These are phyloP conservation scores for Aspergillus sclerotiicarbonarius DNA, from an alignment of 495 filamentous ascomycete genomes.

Conservation along the genomic window DNA sequence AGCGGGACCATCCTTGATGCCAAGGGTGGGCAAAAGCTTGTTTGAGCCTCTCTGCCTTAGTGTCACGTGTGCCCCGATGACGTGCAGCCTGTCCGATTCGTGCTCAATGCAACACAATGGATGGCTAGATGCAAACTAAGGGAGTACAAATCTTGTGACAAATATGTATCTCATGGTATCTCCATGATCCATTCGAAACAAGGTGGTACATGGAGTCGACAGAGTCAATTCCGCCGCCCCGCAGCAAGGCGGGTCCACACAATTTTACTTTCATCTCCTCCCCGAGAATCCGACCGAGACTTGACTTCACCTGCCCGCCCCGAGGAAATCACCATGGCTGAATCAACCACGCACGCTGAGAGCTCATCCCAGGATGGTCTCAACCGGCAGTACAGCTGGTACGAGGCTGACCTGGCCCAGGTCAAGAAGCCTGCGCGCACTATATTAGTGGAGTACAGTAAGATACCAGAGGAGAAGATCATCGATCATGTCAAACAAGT, in stretches of 20 bases:
- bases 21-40: not conserved
- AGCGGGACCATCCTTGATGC: not conserved
- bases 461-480: conserved; percentile 42
- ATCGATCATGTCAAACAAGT: conserved; percentile 46
- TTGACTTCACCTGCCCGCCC: not conserved
- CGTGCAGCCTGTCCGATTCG: not conserved
- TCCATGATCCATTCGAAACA: not conserved
- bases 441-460: conserved; percentile 47
- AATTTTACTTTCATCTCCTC: not conserved
- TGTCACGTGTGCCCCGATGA: too few relatives aligned
- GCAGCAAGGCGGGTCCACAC: not conserved
- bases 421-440: conserved; percentile 25
- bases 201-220: not conserved
- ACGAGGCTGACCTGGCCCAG: conserved; percentile 31
- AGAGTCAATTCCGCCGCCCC: not conserved
- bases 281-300: not conserved
- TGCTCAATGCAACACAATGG: too few relatives aligned
- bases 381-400: conserved; percentile 3
- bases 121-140: too few relatives aligned
- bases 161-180: not conserved
- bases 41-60: not conserved
- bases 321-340: not conserved
- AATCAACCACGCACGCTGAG: not conserved
- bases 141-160: not conserved
- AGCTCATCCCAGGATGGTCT: not conserved